Evolutionary conservation across 129 eudicot species (phyloP), one percentile per base, ranked within the genome.

Genomic region (Centaurea solstitialis): DNA sequence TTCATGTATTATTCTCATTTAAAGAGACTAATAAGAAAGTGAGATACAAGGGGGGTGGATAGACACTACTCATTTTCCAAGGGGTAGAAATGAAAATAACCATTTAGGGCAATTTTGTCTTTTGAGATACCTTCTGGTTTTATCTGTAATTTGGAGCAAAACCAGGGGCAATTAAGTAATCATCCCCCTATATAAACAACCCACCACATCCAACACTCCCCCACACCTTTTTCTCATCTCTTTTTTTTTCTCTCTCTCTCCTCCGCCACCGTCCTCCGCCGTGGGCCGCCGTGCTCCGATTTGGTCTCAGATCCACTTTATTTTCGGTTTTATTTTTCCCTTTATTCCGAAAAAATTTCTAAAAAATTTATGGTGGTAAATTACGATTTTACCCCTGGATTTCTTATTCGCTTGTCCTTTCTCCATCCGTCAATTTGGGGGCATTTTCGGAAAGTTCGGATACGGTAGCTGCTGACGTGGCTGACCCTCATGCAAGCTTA

Each of bases 381-480:
- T 83, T 77, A 62, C 79, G 26, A 85, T 35, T 76, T 83, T 80
- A 73, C 79, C 76, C 80, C 80, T 73, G 81, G 78, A 4, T 68
- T 37, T 74, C 33, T 68, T 3, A 43, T 62, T 62, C 61, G 33
- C 22, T 83, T 83, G 43, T 68, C 20, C 37, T 64, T 33, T 53
- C 22, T 4, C 9, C 30, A 9, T 79, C 74, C 72, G 82, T 53
- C 65, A 18, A 78, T 53, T 13, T 65, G 45, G 85, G 86, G 86
- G 78, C 70, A 84, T 62, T 84, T 71, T 66, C 78, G 82, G 57
- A 83, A 83, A 71, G 38, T 71, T 17, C 74, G 74, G 82, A 77
- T 72, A 68, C 65, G 75, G 61, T 74, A 61, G 59, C 79, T 22
- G 80, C 67, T 79, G 78, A 87, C 93, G 90, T 88, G 89, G 87